Base-by-base conservation (phyloP, 176 grass and related monocot species). In the Dendrocalamus sinicus region DNA sequence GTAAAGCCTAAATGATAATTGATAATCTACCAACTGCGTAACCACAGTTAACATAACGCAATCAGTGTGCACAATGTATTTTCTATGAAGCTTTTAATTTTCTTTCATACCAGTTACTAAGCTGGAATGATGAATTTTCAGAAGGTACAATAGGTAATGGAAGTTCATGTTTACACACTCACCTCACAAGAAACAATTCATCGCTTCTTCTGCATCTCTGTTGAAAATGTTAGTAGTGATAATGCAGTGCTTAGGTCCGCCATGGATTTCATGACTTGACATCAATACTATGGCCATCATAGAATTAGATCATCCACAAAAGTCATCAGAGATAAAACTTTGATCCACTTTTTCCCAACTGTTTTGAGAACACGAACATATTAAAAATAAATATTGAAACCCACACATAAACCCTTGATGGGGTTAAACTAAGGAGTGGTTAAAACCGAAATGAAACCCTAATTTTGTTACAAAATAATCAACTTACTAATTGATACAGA, bases 391-490 rank as follows among this genome's bases (percentile, higher is more conserved):
- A 83, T 41, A 74, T 51, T 67, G 9, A 55, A 73, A 70, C 43
- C 22, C 67, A 86, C 73, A 30, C 79, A 86, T 77, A 83, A 75
- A 90, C 39, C 74, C 40, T 79, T 68, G 48, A 44, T 20, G 4
- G 8, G 26, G 84, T 78, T 68, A 90, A 83, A 79, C n/a, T 59
- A 48, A 80, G 15, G 30, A 72, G 50, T 50, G 23, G 22, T 83
- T 79, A 41, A 51, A 80, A 83, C 51, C 55, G 53, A 86, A 30
- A 85, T 80, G 28, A 32, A 59, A 73, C 2, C 73, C 84, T 87
- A 83, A 54, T 16, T 79, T 75, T 84, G 80, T 79, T 79, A 79
- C 80, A 91, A 87, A 87, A 87, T 87, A 87, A 91, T 75, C 50
- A 84, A n/a, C 40, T 66, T 87, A 83, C 73, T 87, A 46, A 47